Base-by-base conservation (phyloP, 2,329 filamentous ascomycete genomes). In the Fusarium pseudograminearum region DNA sequence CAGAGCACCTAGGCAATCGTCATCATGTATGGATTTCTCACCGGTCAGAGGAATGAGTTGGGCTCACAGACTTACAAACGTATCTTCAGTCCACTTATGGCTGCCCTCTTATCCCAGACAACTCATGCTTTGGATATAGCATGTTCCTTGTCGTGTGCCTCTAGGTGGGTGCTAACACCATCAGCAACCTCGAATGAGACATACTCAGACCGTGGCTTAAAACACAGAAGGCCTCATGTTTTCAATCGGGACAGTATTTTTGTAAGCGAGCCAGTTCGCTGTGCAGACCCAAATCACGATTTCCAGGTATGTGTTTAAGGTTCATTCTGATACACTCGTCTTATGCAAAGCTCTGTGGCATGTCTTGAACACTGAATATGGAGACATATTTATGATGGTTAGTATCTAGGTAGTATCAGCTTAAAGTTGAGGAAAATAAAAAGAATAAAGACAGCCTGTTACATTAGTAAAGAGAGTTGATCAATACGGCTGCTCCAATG, bases 281-380 rank as follows among this genome's bases (percentile, higher is more conserved):
- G 24, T 33, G 41, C 48, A 54, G 50, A 44, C 52, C 34, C 30
- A 45, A 50, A 71, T 33, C 36, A 51, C 57, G 53, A 70, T 65
- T 46, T 67, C 61, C 66, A 64, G 61, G 56, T 36, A 72, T 67
- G 53, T 42, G 67, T 67, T 33, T 41, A 38, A 33, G 57, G 65
- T 47, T 62, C 61, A 57, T 60, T 52, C 60, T 48, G 42, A 72
- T 67, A 64, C 65, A 58, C 70, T 69, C 26, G 28, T 41, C 48
- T 70, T 59, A 77, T 77, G 76, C 76, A 77, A 53, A 67, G 67
- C 59, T 73, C 71, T 73, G 76, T 76, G 76, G 76, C 73, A 75
- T 70, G 72, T 67, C 71, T 52, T 69, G 16, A 24, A 65, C 8
- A 47, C 38, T 24, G 26, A 38, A 58, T 42, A 36, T 40, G 41